Percentiles rank a stretch among this genome's conserved stretches.
Evolutionary conservation across 306 rosid genomes (phyloP).

Genomic region (Carpinus viminea): DNA sequence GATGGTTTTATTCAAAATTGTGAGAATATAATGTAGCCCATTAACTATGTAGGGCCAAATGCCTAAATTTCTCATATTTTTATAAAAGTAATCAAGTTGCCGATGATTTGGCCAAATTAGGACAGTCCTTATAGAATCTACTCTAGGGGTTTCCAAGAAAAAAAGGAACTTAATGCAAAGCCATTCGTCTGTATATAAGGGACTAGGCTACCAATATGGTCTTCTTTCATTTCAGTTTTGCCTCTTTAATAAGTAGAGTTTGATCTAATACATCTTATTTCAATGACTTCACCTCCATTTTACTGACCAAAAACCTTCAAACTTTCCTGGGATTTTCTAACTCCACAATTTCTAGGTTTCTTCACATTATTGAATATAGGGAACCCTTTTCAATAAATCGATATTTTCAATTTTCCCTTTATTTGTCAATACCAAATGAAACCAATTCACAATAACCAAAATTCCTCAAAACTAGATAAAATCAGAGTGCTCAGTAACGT

Average conservation of each 20-base stretch:
- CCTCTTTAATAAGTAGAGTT: not conserved
- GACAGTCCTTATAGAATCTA: not conserved
- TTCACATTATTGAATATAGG: conserved; percentile 8
- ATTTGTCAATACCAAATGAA: not conserved
- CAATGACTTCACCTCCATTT: not conserved
- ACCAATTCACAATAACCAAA: conserved; percentile 10
- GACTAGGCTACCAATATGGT: not conserved
- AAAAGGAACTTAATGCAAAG: not conserved
- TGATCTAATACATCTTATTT: not conserved
- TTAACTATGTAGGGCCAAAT: not conserved
- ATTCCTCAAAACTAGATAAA: conserved; percentile 16
- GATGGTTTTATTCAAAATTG: not conserved
- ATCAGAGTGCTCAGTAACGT: not conserved
- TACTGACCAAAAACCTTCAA: not conserved
- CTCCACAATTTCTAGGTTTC: conserved; percentile 17
- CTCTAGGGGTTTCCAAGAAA: not conserved
- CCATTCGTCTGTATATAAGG: not conserved
- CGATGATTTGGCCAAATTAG: not conserved
- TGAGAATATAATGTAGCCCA: not conserved
- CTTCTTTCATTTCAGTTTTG: not conserved
- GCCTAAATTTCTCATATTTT: not conserved
- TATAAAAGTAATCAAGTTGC: not conserved
- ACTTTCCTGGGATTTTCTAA: not conserved
- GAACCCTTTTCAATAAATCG: not conserved
- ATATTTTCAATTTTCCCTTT: not conserved